Evolutionary conservation across 495 filamentous ascomycete genomes (phyloP).

Genomic region (Penicillium parvum): DNA sequence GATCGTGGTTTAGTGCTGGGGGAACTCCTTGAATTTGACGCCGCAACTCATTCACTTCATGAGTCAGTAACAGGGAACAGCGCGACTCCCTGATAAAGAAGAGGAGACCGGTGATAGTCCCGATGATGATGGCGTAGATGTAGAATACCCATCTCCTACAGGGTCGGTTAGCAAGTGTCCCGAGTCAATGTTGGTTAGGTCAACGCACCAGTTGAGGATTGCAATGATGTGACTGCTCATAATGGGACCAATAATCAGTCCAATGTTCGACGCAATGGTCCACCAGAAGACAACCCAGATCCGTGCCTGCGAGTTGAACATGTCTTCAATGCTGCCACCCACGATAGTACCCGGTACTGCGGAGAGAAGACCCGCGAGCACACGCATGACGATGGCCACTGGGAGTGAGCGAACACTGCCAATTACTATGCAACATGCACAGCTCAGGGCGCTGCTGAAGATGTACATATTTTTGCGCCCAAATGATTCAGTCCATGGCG

Average conservation of each 20-base stretch:
- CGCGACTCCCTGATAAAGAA: slow-evolving; percentile 41
- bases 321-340: slow-evolving; percentile 48
- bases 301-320: slow-evolving; percentile 43
- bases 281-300: slow-evolving; percentile 49
- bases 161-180: not conserved
- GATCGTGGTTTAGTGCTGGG: slow-evolving; percentile 39
- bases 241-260: slow-evolving; percentile 42
- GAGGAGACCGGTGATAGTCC: slow-evolving; percentile 30
- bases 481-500: slow-evolving; percentile 49
- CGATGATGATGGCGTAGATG: slow-evolving; percentile 37
- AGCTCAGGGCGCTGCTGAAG: slow-evolving; percentile 39
- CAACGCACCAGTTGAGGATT: slow-evolving; percentile 29
- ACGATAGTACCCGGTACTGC: slow-evolving; percentile 49
- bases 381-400: slow-evolving; percentile 38
- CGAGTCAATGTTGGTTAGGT: not conserved
- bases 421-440: slow-evolving; percentile 40
- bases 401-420: slow-evolving; percentile 33
- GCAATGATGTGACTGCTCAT: slow-evolving; percentile 39
- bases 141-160: slow-evolving; percentile 45
- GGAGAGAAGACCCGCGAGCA: slow-evolving; percentile 44
- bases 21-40: slow-evolving; percentile 19
- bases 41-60: slow-evolving; percentile 28
- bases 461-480: slow-evolving; percentile 50
- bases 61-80: slow-evolving; percentile 36
- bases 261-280: slow-evolving; percentile 41